Conservation (phyloP, 768 basidiomycete genomes). For the Lactifluus piperatus region DNA sequence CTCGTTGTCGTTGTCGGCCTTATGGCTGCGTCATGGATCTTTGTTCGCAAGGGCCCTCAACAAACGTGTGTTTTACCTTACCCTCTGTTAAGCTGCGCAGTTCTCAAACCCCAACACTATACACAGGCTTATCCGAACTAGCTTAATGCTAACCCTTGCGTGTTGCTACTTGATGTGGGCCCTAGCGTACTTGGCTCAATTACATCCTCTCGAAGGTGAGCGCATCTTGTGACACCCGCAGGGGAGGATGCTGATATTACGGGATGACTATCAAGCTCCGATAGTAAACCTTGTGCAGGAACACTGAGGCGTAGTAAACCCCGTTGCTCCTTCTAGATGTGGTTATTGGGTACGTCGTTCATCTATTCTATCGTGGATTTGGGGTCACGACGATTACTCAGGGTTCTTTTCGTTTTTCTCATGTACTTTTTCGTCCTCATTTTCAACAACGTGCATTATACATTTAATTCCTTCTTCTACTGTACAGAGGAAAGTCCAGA, state of each 20-base stretch:
- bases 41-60: conserved; percentile 78
- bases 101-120: neutral
- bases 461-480: neutral
- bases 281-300: conserved; percentile 21
- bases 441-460: neutral
- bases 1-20: conserved; percentile 57
- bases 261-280: conserved; percentile 3
- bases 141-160: conserved; percentile 64
- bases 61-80: conserved; percentile 60
- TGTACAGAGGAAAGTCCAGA: neutral
- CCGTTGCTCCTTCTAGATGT: conserved; percentile 10
- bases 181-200: conserved; percentile 92
- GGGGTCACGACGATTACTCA: neutral
- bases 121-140: conserved; percentile 71
- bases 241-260: neutral
- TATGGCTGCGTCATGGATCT: conserved; percentile 55
- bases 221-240: conserved; percentile 21
- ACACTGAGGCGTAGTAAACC: conserved; percentile 2
- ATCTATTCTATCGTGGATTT: neutral
- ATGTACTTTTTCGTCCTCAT: neutral
- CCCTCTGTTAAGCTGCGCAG: neutral
- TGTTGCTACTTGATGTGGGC: conserved; percentile 96
- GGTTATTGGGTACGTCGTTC: neutral
- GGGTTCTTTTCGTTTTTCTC: neutral
- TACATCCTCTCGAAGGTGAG: conserved; percentile 81